phyloP scores from a whole-genome alignment of 108 stramenopile genomes.

The Nitzschia palea region DNA sequence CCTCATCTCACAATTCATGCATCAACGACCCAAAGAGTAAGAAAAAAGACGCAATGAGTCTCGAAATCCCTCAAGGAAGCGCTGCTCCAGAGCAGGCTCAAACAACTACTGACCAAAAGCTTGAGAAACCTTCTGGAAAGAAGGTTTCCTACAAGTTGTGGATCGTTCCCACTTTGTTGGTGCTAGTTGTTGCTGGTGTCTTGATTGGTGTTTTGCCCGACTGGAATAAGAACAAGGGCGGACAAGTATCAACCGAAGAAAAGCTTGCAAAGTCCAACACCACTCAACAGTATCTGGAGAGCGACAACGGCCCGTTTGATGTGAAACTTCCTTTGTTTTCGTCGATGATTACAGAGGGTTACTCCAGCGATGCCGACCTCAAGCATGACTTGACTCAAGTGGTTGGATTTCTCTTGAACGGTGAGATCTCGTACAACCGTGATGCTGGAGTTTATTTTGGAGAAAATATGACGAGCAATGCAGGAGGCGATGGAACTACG shows the following conservation, averaged over 20 bases:
- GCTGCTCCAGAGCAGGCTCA: too few relatives aligned
- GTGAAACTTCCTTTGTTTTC: slow-evolving; percentile 9
- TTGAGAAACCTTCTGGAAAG: background rate
- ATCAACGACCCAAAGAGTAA: background rate
- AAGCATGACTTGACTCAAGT: slow-evolving; percentile 20
- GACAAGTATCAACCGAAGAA: background rate
- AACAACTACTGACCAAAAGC: background rate
- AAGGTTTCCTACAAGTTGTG: background rate
- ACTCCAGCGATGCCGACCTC: slow-evolving; percentile 13
- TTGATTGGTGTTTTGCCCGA: slow-evolving; percentile 13
- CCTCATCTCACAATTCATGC: background rate
- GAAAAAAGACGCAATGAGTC: background rate
- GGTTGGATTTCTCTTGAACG: slow-evolving; percentile 16
- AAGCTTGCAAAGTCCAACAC: background rate
- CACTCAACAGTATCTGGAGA: background rate
- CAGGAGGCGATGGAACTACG: background rate
- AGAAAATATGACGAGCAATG: background rate
- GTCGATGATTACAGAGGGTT: slow-evolving; percentile 15
- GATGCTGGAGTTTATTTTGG: background rate
- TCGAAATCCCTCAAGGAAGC: too few relatives aligned
- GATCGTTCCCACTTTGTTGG: background rate
- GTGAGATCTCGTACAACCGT: slow-evolving; percentile 5
- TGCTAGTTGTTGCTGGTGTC: background rate
- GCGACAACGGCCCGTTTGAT: slow-evolving; percentile 5
- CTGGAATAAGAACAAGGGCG: slow-evolving; percentile 3